Percentiles rank a stretch among this genome's conserved stretches.
Evolutionary conservation across 345 rosid genomes (phyloP).

Genomic region (Gossypium raimondii): DNA sequence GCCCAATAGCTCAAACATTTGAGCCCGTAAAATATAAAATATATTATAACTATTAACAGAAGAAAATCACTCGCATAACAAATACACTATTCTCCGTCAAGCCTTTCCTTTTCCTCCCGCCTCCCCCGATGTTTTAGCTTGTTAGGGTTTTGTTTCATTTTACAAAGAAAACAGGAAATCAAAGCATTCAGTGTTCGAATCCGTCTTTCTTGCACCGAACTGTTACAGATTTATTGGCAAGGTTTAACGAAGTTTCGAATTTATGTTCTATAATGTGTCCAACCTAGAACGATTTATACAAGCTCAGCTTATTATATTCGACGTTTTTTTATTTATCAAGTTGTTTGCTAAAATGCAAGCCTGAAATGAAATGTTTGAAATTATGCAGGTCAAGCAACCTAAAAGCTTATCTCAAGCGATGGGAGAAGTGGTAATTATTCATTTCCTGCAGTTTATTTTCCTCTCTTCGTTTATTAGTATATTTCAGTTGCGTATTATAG

Average conservation of each 20-base stretch:
- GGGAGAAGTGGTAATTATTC: constrained; percentile 50
- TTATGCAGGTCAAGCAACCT: background rate
- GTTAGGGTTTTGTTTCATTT: constrained; percentile 3
- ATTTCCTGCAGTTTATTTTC: background rate
- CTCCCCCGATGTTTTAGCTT: background rate
- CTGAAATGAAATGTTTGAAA: background rate
- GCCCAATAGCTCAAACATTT: background rate
- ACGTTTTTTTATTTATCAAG: background rate
- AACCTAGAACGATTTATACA: background rate
- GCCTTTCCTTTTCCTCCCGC: background rate
- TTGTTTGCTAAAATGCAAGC: background rate
- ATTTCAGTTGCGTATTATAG: background rate
- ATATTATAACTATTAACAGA: too few relatives aligned
- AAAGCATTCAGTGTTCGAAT: background rate
- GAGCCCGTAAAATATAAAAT: background rate
- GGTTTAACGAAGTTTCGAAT: background rate
- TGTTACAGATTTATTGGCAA: background rate
- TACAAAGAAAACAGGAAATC: background rate
- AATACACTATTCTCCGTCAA: background rate
- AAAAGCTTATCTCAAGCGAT: constrained; percentile 11
- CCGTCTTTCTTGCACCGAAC: background rate
- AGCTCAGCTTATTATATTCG: background rate
- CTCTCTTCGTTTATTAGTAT: background rate
- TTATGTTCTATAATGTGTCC: background rate
- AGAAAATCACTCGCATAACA: background rate